A percentile compares a stretch with the other conserved stretches of the same genome.
Conservation (phyloP, 2,329 filamentous ascomycete species). For the Phialophora tarda region DNA sequence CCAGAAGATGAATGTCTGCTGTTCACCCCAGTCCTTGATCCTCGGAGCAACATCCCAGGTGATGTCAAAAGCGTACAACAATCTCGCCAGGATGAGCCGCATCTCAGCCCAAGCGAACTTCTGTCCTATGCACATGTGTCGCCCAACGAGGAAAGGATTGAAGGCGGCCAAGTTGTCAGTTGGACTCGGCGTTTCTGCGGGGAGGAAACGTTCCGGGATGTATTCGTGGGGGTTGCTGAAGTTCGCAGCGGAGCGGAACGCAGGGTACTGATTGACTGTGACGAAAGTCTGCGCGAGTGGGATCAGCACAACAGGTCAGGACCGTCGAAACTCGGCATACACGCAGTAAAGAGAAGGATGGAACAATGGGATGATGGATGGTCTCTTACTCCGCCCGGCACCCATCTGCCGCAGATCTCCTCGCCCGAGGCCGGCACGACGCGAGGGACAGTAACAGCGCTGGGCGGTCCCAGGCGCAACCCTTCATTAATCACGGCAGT, state of each 20-base stretch:
- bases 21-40: conserved; percentile 20
- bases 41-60: conserved; percentile 25
- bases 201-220: conserved; percentile 26
- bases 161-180: conserved; percentile 42
- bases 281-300: conserved; percentile 32
- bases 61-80: conserved; percentile 59
- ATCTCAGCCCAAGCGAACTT: conserved; percentile 60
- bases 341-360: conserved; percentile 38
- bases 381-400: conserved; percentile 33
- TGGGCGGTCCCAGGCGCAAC: conserved; percentile 27
- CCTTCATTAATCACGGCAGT: conserved; percentile 32
- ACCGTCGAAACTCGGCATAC: background rate
- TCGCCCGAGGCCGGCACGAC: conserved; percentile 48
- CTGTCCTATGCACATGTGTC: conserved; percentile 28
- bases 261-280: conserved; percentile 21
- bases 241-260: conserved; percentile 20
- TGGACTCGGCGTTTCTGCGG: conserved; percentile 26
- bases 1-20: conserved; percentile 29
- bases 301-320: conserved; percentile 38
- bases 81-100: conserved; percentile 54
- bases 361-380: background rate
- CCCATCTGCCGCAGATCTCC: conserved; percentile 37
- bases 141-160: conserved; percentile 58
- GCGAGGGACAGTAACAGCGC: conserved; percentile 24
- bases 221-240: conserved; percentile 21